Percentiles rank a stretch among this genome's conserved stretches.
phyloP scores from a whole-genome alignment of 2,329 filamentous ascomycete species.

The Rachicladosporium sp. region DNA sequence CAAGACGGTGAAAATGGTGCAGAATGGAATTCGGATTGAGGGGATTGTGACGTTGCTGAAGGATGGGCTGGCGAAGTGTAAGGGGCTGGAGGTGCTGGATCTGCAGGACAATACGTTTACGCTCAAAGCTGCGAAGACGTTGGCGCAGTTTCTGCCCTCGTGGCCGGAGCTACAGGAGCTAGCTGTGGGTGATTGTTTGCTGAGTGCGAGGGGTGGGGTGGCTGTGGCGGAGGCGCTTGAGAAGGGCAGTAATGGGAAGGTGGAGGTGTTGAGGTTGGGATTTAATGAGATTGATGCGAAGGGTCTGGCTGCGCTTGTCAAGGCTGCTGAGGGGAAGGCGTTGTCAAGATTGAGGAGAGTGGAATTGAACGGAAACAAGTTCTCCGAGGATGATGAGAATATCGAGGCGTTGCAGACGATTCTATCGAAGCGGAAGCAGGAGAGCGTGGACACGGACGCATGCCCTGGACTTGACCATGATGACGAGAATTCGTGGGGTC shows the following conservation, averaged over 20 bases:
- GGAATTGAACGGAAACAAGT: slow-evolving; percentile 94
- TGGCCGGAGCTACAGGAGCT: slow-evolving; percentile 73
- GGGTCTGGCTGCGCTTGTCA: slow-evolving; percentile 58
- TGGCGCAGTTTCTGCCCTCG: slow-evolving; percentile 59
- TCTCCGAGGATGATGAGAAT: slow-evolving; percentile 69
- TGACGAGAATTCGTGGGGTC: slow-evolving; percentile 68
- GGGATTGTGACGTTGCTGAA: slow-evolving; percentile 73
- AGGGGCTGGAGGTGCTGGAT: slow-evolving; percentile 63
- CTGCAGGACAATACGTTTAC: slow-evolving; percentile 98
- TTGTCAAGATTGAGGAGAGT: slow-evolving; percentile 72
- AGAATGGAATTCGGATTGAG: slow-evolving; percentile 92
- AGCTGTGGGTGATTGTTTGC: slow-evolving; percentile 76
- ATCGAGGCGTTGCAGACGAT: slow-evolving; percentile 53
- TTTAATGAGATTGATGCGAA: slow-evolving; percentile 86
- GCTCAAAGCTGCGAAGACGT: slow-evolving; percentile 59
- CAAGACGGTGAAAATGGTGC: slow-evolving; percentile 87
- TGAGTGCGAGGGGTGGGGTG: slow-evolving; percentile 64
- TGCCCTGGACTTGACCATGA: slow-evolving; percentile 47
- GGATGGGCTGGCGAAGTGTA: slow-evolving; percentile 62
- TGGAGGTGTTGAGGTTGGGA: slow-evolving; percentile 73
- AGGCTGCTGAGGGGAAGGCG: slow-evolving; percentile 48
- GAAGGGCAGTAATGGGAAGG: slow-evolving; percentile 62
- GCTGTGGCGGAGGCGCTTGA: slow-evolving; percentile 61
- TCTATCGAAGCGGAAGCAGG: slow-evolving; percentile 41
- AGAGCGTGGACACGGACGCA: slow-evolving; percentile 27